Evolutionary conservation across 108 stramenopile species (phyloP).

Genomic region (Cylindrotheca fusiformis): DNA sequence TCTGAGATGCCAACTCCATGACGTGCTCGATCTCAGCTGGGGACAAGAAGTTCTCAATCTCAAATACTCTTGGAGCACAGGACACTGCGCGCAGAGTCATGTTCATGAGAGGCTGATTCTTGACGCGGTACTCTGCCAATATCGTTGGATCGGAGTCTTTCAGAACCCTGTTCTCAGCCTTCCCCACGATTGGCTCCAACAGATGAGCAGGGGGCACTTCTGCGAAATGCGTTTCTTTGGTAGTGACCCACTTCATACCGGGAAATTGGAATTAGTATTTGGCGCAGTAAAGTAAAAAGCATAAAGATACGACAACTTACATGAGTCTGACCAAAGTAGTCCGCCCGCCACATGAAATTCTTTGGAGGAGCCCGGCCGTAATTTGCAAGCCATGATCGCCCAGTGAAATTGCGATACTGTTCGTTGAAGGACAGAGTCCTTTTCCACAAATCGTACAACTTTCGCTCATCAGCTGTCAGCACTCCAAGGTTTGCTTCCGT

Average conservation of each 20-base stretch:
- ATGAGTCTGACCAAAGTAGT: conserved; percentile 82
- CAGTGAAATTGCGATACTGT: conserved; percentile 61
- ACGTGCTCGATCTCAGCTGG: conserved; percentile 85
- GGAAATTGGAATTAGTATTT: background rate
- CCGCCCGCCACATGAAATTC: conserved; percentile 75
- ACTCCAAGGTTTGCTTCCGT: conserved; percentile 56
- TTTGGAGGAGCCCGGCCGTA: conserved; percentile 40
- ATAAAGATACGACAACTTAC: background rate
- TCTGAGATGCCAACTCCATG: conserved; percentile 55
- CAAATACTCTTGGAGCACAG: conserved; percentile 76
- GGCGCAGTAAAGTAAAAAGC: background rate
- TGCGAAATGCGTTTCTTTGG: conserved; percentile 73
- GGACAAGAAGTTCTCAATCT: conserved; percentile 83
- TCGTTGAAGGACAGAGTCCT: conserved; percentile 55
- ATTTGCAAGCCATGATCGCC: conserved; percentile 50
- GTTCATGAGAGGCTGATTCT: conserved; percentile 46
- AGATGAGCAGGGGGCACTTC: conserved; percentile 33
- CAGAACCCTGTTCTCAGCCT: conserved; percentile 32
- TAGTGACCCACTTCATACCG: conserved; percentile 47
- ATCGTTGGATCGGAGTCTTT: conserved; percentile 44
- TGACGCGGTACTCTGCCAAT: conserved; percentile 62
- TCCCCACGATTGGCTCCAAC: conserved; percentile 26
- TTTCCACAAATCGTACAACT: conserved; percentile 39
- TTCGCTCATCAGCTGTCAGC: conserved; percentile 43
- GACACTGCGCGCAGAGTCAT: conserved; percentile 76